phyloP scores from a whole-genome alignment of 495 filamentous ascomycete genomes.

The Thermochaetoides thermophila region DNA sequence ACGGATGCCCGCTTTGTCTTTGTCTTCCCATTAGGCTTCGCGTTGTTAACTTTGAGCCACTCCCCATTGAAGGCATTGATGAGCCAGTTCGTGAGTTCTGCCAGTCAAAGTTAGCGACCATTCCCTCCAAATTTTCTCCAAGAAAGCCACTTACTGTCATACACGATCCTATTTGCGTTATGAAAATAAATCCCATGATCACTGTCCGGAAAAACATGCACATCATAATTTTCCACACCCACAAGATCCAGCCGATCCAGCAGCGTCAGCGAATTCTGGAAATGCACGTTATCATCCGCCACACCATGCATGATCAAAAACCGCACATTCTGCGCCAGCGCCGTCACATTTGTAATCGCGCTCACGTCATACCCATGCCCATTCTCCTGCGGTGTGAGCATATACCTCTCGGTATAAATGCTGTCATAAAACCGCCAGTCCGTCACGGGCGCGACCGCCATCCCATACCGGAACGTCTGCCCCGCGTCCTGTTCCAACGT shows the following conservation, averaged over 20 bases:
- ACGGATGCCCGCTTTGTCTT: neutral
- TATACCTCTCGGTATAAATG: slow-evolving; percentile 91
- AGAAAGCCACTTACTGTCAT: slow-evolving; percentile 57
- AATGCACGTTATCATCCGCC: slow-evolving; percentile 91
- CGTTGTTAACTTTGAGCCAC: slow-evolving; percentile 61
- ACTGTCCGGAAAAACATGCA: slow-evolving; percentile 90
- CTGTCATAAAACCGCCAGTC: slow-evolving; percentile 95
- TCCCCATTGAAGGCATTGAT: slow-evolving; percentile 96
- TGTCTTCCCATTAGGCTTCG: slow-evolving; percentile 37
- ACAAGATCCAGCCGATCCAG: slow-evolving; percentile 76
- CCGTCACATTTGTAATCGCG: slow-evolving; percentile 53
- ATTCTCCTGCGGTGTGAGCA: slow-evolving; percentile 83
- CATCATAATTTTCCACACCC: slow-evolving; percentile 84
- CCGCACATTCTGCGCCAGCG: slow-evolving; percentile 57
- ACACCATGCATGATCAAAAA: slow-evolving; percentile 93
- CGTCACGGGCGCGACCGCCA: slow-evolving; percentile 95
- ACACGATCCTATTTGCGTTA: slow-evolving; percentile 83
- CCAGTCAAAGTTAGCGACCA: slow-evolving; percentile 13
- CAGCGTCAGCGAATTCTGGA: slow-evolving; percentile 79
- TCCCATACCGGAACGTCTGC: slow-evolving; percentile 82
- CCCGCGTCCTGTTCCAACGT: slow-evolving; percentile 84
- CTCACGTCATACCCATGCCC: slow-evolving; percentile 58
- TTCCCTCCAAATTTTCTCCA: neutral
- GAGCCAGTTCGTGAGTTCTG: slow-evolving; percentile 83
- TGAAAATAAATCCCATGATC: slow-evolving; percentile 95